These are phyloP conservation scores for Acanthamoeba lenticulata DNA, from an alignment of 208 protist genomes.

Conservation along the genomic window DNA sequence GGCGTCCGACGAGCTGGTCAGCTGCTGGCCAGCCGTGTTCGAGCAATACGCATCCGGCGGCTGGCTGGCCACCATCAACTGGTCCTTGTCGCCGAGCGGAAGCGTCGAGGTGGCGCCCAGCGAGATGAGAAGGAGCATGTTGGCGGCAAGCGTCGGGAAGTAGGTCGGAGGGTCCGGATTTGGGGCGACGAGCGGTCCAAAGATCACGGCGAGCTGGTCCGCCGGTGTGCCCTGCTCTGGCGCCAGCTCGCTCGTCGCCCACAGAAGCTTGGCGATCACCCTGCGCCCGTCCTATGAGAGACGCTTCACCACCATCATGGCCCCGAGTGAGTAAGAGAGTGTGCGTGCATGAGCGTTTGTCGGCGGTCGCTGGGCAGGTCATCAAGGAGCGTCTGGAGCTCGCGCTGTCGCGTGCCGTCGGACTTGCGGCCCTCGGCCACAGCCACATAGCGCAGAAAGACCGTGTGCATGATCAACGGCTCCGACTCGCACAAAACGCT, in stretches of 20 bases:
- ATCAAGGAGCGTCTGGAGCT: background rate
- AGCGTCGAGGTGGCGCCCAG: background rate
- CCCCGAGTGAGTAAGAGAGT: no score
- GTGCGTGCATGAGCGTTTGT: background rate
- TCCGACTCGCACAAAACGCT: background rate
- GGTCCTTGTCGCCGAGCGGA: no score
- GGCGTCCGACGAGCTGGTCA: no score
- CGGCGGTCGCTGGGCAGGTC: background rate
- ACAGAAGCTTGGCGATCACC: background rate
- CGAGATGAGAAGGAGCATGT: background rate
- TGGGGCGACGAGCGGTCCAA: background rate
- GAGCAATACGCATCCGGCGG: no score
- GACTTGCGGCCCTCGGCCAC: slow-evolving; percentile 32
- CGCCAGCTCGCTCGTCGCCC: background rate
- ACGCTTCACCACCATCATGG: no score
- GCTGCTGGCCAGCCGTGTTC: no score
- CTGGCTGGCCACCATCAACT: no score
- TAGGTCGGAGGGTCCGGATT: background rate
- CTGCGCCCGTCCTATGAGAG: background rate
- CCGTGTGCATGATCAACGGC: background rate
- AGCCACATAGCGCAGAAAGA: background rate
- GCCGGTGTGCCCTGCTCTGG: background rate
- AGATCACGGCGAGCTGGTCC: background rate
- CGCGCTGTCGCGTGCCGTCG: background rate
- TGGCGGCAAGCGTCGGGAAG: background rate